phyloP scores from a whole-genome alignment of 352 stramenopile genomes.

The Pythium sukuiense region DNA sequence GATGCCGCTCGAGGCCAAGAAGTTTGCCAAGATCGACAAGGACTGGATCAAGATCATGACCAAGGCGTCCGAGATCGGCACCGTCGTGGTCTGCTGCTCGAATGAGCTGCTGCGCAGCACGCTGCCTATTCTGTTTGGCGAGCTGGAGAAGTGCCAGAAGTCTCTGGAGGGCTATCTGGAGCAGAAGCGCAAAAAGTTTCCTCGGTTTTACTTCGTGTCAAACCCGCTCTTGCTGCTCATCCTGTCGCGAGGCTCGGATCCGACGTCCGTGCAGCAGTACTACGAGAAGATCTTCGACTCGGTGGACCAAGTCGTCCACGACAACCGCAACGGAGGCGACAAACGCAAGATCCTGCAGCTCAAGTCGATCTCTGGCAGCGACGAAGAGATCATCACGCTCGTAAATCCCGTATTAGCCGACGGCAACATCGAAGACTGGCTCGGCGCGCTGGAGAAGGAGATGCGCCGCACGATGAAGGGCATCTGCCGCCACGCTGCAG shows the following conservation, averaged over 20 bases:
- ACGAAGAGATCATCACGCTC: slow-evolving; percentile 79
- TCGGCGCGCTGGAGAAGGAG: slow-evolving; percentile 64
- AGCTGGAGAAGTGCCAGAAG: slow-evolving; percentile 99
- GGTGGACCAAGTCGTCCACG: slow-evolving; percentile 76
- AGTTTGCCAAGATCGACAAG: slow-evolving; percentile 98
- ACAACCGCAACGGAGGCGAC: slow-evolving; percentile 34
- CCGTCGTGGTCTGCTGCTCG: slow-evolving; percentile 92
- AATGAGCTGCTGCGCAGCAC: slow-evolving; percentile 96
- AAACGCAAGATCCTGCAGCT: slow-evolving; percentile 73
- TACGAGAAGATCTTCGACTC: slow-evolving; percentile 99
- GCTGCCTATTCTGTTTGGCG: slow-evolving; percentile 96
- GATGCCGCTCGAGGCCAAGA: slow-evolving; percentile 98
- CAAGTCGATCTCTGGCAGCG: slow-evolving; percentile 64
- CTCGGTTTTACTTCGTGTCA: slow-evolving; percentile 99
- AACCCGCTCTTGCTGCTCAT: slow-evolving; percentile 97
- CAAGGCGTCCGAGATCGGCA: slow-evolving; percentile 89
- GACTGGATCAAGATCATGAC: slow-evolving; percentile 99
- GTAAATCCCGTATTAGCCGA: slow-evolving; percentile 51
- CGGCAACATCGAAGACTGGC: slow-evolving; percentile 87
- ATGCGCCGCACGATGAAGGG: slow-evolving; percentile 70
- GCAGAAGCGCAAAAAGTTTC: slow-evolving; percentile 98
- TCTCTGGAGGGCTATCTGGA: slow-evolving; percentile 98
- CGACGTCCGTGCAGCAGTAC: slow-evolving; percentile 97
- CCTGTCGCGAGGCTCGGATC: slow-evolving; percentile 96
- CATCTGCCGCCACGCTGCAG: slow-evolving; percentile 58